Evolutionary conservation across 2,329 filamentous ascomycete genomes (phyloP), one percentile per base, ranked within the genome.

Genomic region (Exophiala sp.): DNA sequence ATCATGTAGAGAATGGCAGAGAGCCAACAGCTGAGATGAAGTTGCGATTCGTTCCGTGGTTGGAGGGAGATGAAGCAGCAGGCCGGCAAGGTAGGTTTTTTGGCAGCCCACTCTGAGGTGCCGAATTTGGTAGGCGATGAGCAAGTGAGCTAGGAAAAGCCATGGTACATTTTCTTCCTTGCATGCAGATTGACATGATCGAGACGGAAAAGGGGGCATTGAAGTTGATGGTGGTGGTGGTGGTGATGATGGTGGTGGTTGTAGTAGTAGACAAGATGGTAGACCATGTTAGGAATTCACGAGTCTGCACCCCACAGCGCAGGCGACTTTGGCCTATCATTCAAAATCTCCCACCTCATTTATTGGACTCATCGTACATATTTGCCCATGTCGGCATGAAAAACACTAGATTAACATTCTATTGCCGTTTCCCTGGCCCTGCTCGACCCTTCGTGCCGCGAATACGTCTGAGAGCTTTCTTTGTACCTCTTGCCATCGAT

Each of bases 61-160:
- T 52, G 45, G 46, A 27, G 41, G 27, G 34, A n/a, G 37, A 41
- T 43, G 51, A 38, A 41, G 40, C 14, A 38, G 5, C 14, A 45
- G 42, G 50, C 50, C 53, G 53, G 50, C 53, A 53, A 56, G 43
- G 48, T 29, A 47, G 39, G 48, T 30, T 23, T 30, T 23, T 41
- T 29, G 22, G 18, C 30, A 32, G 30, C 21, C 18, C 47, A 50
- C 46, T n/a, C 50, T 50, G 7, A 7, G 11, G 11, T 13, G 29
- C 38, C 19, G 9, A n/a, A 41, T 22, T 19, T 21, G 22, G 38
- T n/a, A 41, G 38, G 38, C 38, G 19, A 13, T 9, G 11, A 32
- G 29, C 7, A 24, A n/a, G 19, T 6, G 16, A 39, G 19, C 7
- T 22, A 39, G 37, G 19, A 41, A 24, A 3, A 22, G 38, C 21